Conservation (phyloP, 108 stramenopile genomes). For the Skeletonema tropicum region DNA sequence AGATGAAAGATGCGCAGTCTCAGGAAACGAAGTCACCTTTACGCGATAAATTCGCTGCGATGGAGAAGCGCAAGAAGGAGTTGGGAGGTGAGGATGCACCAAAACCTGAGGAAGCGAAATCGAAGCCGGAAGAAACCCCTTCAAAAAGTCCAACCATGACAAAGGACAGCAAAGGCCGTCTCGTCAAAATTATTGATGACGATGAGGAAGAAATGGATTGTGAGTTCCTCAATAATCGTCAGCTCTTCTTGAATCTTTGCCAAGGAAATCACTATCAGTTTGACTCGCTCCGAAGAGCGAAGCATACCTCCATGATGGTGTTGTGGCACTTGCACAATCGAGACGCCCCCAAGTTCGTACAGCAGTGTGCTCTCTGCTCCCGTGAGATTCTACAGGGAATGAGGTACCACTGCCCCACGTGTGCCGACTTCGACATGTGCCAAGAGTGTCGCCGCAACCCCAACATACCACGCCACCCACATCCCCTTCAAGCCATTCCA, state of each 20-base stretch:
- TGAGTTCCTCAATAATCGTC: conserved; percentile 90
- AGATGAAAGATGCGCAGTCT: conserved; percentile 17
- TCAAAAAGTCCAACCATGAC: conserved; percentile 40
- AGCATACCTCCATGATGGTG: conserved; percentile 99
- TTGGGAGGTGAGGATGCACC: conserved; percentile 44
- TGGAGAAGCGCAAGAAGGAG: conserved; percentile 75
- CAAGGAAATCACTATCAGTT: conserved; percentile 99
- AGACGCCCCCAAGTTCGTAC: conserved; percentile 95
- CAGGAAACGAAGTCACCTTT: neutral
- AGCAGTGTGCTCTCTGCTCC: conserved; percentile 88
- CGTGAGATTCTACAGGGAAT: conserved; percentile 84
- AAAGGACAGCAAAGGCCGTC: conserved; percentile 82
- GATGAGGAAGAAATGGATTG: conserved; percentile 89
- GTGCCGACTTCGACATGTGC: conserved; percentile 95
- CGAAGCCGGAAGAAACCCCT: conserved; percentile 19
- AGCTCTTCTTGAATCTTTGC: conserved; percentile 87
- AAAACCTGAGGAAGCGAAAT: conserved; percentile 30
- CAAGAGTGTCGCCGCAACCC: conserved; percentile 85
- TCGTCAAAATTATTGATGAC: conserved; percentile 86
- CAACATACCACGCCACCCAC: conserved; percentile 78
- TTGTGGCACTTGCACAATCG: conserved; percentile 98
- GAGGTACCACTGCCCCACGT: conserved; percentile 89
- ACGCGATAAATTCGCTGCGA: conserved; percentile 81
- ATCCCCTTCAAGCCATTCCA: conserved; percentile 84
- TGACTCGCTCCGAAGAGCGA: conserved; percentile 95